Evolutionary conservation across 495 filamentous ascomycete genomes (phyloP).

Genomic region (Aspergillus cavernicola): DNA sequence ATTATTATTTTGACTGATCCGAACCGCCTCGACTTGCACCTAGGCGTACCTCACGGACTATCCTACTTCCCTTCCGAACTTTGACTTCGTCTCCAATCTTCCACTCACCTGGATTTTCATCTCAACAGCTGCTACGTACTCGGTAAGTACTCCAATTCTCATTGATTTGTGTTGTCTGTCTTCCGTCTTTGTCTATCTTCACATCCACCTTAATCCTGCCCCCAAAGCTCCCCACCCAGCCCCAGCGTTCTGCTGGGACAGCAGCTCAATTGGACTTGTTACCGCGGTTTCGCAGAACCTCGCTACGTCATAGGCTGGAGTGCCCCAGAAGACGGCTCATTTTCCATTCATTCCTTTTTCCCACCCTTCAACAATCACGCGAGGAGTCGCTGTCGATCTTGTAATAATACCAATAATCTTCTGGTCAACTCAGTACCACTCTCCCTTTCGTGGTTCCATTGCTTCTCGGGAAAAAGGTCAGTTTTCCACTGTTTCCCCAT

Average conservation of each 20-base stretch:
- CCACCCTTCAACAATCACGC: slow-evolving; percentile 12
- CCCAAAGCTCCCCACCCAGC: not conserved
- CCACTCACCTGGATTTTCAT: not conserved
- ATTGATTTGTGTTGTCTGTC: not conserved
- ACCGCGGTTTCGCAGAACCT: slow-evolving; percentile 20
- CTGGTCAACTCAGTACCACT: not conserved
- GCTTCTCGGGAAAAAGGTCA: slow-evolving; percentile 19
- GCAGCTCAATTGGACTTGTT: too few species aligned
- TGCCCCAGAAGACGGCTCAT: slow-evolving; percentile 31
- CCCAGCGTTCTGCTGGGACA: too few species aligned
- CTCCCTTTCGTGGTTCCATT: not conserved
- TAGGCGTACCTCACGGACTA: slow-evolving; percentile 18
- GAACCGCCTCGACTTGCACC: not conserved
- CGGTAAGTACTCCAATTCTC: not conserved
- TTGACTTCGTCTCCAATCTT: not conserved
- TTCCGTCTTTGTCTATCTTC: not conserved
- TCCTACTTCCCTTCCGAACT: slow-evolving; percentile 24
- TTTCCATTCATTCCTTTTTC: slow-evolving; percentile 15
- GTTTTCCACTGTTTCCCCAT: slow-evolving; percentile 21
- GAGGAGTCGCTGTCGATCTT: slow-evolving; percentile 27
- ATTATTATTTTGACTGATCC: not conserved
- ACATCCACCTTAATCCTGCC: not conserved
- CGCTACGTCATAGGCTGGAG: slow-evolving; percentile 38
- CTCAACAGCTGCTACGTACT: not conserved
- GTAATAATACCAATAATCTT: not conserved